phyloP scores from a whole-genome alignment of 1,139 yeast species.

The Protomyces gravidus region DNA sequence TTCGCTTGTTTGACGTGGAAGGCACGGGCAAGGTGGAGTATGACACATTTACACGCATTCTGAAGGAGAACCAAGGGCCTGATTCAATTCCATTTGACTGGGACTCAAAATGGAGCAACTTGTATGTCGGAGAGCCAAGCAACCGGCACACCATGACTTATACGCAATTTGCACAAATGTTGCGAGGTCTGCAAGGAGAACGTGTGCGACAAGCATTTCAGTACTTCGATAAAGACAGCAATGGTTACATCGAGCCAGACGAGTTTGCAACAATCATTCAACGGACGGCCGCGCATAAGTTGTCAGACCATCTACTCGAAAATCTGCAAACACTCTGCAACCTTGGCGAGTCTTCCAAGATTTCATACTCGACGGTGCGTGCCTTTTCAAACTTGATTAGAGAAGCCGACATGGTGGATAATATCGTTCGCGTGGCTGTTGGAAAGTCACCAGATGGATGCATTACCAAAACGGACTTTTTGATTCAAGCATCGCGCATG shows the following conservation, averaged over 20 bases:
- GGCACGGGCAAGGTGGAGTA: conserved; percentile 45
- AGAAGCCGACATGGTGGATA: conserved; percentile 46
- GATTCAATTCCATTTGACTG: conserved; percentile 47
- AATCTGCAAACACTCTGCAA: conserved; percentile 44
- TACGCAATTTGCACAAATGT: conserved; percentile 47
- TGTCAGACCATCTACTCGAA: conserved; percentile 43
- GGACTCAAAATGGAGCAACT: conserved; percentile 45
- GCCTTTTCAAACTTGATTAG: conserved; percentile 46
- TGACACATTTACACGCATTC: conserved; percentile 42
- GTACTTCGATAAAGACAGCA: conserved; percentile 41
- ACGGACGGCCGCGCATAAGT: conserved; percentile 45
- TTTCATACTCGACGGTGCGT: conserved; percentile 46
- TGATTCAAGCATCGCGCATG: conserved; percentile 44
- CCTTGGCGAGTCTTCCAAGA: conserved; percentile 40
- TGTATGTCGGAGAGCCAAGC: conserved; percentile 44
- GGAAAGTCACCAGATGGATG: conserved; percentile 40
- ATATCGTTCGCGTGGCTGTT: conserved; percentile 42
- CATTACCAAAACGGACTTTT: conserved; percentile 44
- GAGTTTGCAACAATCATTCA: conserved; percentile 45
- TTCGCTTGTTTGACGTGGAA: conserved; percentile 44
- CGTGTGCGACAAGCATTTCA: conserved; percentile 48
- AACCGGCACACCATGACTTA: conserved; percentile 45
- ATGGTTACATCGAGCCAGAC: conserved; percentile 45
- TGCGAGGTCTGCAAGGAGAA: conserved; percentile 47
- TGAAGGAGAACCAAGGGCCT: conserved; percentile 41